Percentiles rank a stretch among this genome's conserved stretches.
Conservation (phyloP, 495 filamentous ascomycete species). For the Tuber umbilicatum region DNA sequence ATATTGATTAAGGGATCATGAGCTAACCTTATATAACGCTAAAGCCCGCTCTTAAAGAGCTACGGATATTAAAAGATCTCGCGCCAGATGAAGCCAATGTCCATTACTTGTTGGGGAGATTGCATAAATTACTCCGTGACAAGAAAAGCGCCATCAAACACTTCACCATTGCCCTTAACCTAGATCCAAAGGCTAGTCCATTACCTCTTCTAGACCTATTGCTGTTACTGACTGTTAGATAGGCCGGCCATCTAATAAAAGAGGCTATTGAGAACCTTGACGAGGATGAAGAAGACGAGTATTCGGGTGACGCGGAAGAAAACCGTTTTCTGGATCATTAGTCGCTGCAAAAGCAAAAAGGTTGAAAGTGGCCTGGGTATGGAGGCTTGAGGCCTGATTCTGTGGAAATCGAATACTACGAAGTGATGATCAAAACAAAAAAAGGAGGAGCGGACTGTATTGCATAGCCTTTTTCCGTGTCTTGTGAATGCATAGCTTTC, state of each 20-base stretch:
- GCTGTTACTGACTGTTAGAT: constrained; percentile 32
- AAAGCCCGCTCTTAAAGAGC: constrained; percentile 64
- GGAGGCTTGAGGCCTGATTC: background rate
- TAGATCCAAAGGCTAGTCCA: constrained; percentile 88
- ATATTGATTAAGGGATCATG: background rate
- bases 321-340: constrained; percentile 40
- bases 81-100: constrained; percentile 94
- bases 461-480: constrained; percentile 10
- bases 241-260: constrained; percentile 89
- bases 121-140: constrained; percentile 74
- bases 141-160: constrained; percentile 78
- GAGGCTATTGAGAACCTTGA: constrained; percentile 84
- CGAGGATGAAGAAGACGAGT: constrained; percentile 71
- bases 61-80: constrained; percentile 76
- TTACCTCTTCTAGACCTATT: background rate
- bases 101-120: constrained; percentile 80
- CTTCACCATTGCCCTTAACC: constrained; percentile 86
- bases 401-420: constrained; percentile 17
- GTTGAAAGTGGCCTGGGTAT: constrained; percentile 14
- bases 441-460: constrained; percentile 4
- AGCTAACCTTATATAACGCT: constrained; percentile 28
- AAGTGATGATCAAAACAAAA: constrained; percentile 2
- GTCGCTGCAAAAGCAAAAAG: constrained; percentile 4
- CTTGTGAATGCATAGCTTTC: constrained; percentile 8
- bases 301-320: constrained; percentile 42